Conservation (phyloP, 2,329 filamentous ascomycete species). For the Aspergillus calidoustus region DNA sequence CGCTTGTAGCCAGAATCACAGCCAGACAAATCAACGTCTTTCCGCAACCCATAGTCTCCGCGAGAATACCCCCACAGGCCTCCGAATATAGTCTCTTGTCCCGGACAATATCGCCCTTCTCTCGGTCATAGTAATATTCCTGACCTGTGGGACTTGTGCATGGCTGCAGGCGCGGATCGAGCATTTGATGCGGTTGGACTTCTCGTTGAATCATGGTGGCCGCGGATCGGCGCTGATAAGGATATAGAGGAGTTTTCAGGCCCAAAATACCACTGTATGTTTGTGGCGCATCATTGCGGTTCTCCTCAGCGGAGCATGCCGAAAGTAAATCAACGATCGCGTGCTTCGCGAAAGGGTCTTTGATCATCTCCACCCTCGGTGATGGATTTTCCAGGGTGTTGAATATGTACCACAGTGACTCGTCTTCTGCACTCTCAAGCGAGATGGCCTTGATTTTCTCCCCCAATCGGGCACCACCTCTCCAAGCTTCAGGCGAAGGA, state of each 20-base stretch:
- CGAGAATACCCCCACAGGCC: conserved; percentile 67
- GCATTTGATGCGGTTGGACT: conserved; percentile 61
- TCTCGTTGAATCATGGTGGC: conserved; percentile 86
- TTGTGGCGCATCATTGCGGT: conserved; percentile 12
- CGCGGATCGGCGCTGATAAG: conserved; percentile 79
- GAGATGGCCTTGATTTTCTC: conserved; percentile 12
- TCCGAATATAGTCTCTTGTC: conserved; percentile 76
- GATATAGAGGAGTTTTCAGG: conserved; percentile 66
- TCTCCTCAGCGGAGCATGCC: conserved; percentile 14
- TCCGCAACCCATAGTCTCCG: conserved; percentile 62
- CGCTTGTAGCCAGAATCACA: conserved; percentile 74
- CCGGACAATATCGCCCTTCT: conserved; percentile 64
- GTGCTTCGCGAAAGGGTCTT: conserved; percentile 36
- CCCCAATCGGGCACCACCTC: conserved; percentile 29
- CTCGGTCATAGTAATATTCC: conserved; percentile 72
- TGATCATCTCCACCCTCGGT: conserved; percentile 36
- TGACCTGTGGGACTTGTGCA: conserved; percentile 64
- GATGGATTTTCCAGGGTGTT: conserved; percentile 52
- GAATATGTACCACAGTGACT: conserved; percentile 57
- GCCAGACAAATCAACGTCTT: conserved; percentile 88
- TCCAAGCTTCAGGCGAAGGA: conserved; percentile 44
- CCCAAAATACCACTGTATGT: conserved; percentile 35
- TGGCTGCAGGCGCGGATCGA: conserved; percentile 74
- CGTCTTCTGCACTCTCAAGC: conserved; percentile 38
- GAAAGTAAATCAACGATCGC: conserved; percentile 45